Evolutionary conservation across 345 rosid species (phyloP), one percentile per base, ranked within the genome.

Genomic region (Brassica carinata): DNA sequence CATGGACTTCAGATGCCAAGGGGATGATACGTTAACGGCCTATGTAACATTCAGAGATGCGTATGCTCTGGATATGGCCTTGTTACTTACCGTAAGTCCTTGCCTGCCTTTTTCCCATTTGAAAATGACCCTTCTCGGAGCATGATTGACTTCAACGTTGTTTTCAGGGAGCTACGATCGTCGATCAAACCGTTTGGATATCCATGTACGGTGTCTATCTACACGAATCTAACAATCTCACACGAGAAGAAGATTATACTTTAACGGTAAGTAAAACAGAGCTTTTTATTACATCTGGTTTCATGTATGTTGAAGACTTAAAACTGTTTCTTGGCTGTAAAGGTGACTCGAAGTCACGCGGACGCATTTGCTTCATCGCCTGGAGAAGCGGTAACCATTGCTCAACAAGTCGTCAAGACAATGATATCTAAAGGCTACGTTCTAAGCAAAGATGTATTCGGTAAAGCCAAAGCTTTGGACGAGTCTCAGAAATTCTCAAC

Each of bases 151-250:
- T 55, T 83, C 6, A 71, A 64, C 71, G 7, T 45, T 45, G 23
- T 81, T 84, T 82, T 81, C 86, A 94, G 97, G 98, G 95, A 83
- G 95, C 98, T 82, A 87, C 71, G 14, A 94, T 92, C 83, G 87
- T 79, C 33, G 97, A 92, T 83, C 96, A 87, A 78, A 85, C 85
- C 5, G 91, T 95, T 38, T 87, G 88, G 78, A 85, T 95, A 72
- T 78, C 90, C 9, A 85, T 62, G 30, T 91, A 90, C 85, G 97
- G 94, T 9, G 74, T 88, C 40, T 83, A 83, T 67, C 66, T 77
- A 59, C 90, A 85, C 65, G 94, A 91, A 76, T 82, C 90, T 33
- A 79, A 87, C 84, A 75, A 63, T 82, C 74, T 77, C 77, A 67
- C 88, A 43, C 85, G 74, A 82, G 84, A 77, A 69, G 83, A 84